These are phyloP conservation scores for Kalanchoe fedtschenkoi DNA, from an alignment of 164 flowering plant genomes.

Conservation along the genomic window DNA sequence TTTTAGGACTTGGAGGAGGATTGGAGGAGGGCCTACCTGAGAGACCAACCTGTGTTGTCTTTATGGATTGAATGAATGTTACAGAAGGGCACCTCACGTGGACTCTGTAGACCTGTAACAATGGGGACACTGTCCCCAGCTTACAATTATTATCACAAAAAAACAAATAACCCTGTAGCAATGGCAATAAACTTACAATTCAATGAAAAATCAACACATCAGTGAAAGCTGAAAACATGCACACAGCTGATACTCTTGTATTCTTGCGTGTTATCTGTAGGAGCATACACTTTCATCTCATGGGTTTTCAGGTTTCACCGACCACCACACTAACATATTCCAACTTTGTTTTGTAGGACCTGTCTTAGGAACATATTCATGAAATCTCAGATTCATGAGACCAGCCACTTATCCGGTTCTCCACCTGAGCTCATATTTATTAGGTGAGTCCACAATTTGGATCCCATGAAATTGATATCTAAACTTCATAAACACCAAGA, in stretches of 20 bases:
- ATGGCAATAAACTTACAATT: neutral
- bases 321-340: slow-evolving; percentile 2
- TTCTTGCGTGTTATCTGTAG: neutral
- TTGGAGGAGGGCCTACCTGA: slow-evolving; percentile 1
- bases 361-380: slow-evolving; percentile 3
- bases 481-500: neutral
- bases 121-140: neutral
- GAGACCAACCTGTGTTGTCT: neutral
- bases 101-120: slow-evolving; percentile 4
- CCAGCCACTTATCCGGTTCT: neutral
- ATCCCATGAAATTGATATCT: neutral
- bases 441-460: neutral
- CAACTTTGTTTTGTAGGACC: slow-evolving; percentile 3
- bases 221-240: neutral
- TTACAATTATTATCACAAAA: neutral
- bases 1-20: neutral
- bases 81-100: slow-evolving; percentile 6
- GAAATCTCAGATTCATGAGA: neutral
- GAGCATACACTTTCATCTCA: slow-evolving; percentile 3
- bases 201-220: slow-evolving; percentile 2
- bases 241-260: neutral
- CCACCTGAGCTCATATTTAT: neutral
- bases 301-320: slow-evolving; percentile 1
- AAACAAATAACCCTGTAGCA: neutral
- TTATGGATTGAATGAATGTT: slow-evolving; percentile 6